Evolutionary conservation across 2,329 filamentous ascomycete genomes (phyloP), one percentile per base, ranked within the genome.

Genomic region (Colletotrichum agaves): DNA sequence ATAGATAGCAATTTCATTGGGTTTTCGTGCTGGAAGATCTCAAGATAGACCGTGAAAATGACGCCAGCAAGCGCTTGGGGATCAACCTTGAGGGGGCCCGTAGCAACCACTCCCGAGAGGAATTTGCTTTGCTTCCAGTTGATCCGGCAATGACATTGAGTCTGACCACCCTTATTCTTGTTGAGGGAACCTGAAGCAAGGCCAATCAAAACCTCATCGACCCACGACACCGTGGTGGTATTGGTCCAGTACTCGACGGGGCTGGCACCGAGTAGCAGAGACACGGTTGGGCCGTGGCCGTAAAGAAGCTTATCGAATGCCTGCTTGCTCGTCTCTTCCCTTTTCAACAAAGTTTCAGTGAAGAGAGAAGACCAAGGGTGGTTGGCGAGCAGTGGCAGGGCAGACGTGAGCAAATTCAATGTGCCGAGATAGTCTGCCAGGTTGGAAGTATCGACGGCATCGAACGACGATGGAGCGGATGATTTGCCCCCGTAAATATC

Each of bases 361-460:
- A 82, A 84, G 0, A 90, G 62, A 0, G 81, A 81, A 5, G 87
- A 82, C 70, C 78, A 83, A 1, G 80, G 75, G 2, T 73, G 70
- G 7, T 75, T 57, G 5, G 78, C 80, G 10, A 90, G 76, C 8
- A 90, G 70, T 2, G 86, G 85, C 0, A 76, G 71, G 0, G 82
- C 75, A 0, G 86, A 61, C 74, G 87, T 71, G 21, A 81, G 67
- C 5, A 81, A 71, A 21, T 80, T 77, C 15, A 83, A 69, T 3
- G 77, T 71, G 1, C 77, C 80, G 11, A 83, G 74, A 39, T 81
- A 79, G 46, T 81, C 81, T 4, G 76, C 73, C 2, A 83, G 72
- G 52, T 83, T 81, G 2, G 80, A 81, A 0, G 85, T 87, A 69
- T 90, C 87, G 61, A 90, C 85, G 4, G 85, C 77, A 71, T 89